These are phyloP conservation scores for Russula sp. DNA, from an alignment of 768 basidiomycete species.

Conservation along the genomic window DNA sequence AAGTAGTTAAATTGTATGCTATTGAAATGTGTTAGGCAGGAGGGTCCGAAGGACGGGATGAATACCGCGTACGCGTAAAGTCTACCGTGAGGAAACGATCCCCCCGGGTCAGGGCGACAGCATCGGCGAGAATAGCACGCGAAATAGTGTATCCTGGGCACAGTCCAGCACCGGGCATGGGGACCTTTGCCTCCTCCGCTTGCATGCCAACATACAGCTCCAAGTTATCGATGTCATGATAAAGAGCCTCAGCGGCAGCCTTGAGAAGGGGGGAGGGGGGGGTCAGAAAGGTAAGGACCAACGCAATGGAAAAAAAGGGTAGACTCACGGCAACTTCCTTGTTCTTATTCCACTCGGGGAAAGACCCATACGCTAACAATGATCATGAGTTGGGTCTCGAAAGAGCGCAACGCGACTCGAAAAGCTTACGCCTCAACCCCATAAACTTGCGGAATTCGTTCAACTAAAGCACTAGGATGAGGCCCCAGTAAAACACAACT, in stretches of 20 bases:
- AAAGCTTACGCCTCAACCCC: conserved; percentile 51
- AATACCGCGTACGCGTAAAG: conserved; percentile 54
- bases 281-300: neutral
- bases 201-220: conserved; percentile 55
- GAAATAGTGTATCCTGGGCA: conserved; percentile 84
- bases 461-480: conserved; percentile 14
- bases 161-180: conserved; percentile 63
- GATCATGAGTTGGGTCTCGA: neutral
- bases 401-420: neutral
- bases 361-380: conserved; percentile 15
- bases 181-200: conserved; percentile 63
- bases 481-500: neutral
- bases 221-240: conserved; percentile 68
- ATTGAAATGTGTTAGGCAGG: conserved; percentile 1
- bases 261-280: conserved; percentile 28
- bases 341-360: conserved; percentile 36
- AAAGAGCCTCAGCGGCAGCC: conserved; percentile 59
- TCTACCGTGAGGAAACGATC: conserved; percentile 77
- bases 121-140: conserved; percentile 74
- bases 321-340: conserved; percentile 25
- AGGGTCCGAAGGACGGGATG: neutral
- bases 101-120: conserved; percentile 67
- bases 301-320: no score
- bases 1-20: conserved; percentile 72
- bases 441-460: conserved; percentile 47